Evolutionary conservation across 1,139 yeast species (phyloP), one percentile per base, ranked within the genome.

Genomic region (Pichia norvegensis): DNA sequence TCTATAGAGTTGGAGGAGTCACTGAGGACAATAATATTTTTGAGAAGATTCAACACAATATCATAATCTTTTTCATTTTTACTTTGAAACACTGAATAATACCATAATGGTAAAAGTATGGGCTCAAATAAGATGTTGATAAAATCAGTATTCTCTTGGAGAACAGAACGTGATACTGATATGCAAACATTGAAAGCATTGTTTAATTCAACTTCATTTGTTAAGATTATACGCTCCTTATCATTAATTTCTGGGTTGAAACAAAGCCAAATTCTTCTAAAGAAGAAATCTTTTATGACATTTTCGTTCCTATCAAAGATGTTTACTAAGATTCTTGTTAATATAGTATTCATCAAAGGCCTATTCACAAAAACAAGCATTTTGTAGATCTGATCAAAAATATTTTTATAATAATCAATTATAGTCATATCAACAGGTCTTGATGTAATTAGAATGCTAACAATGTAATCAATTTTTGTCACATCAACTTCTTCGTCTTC

Each of bases 401-500:
- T 66, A 23, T 65, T 68, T 0, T 66, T 55, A 51, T 79, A 81
- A 58, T 85, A 87, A 0, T 62, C 70, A 0, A 61, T 62, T 1
- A 79, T 67, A 1, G 70, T 49, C 13, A 81, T 57, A 1, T 63
- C 56, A 47, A 66, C 67, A 0, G 96, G 95, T 53, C 80, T 79
- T 36, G 79, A 66, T n/a, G 46, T 43, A 38, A 83, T 62, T 13
- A 86, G 63, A 2, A 85, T 72, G 42, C 71, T 73, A 19, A 85
- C 76, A 1, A 85, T 83, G 50, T 80, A 75, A 23, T 79, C 79
- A 44, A 86, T 70, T 54, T 79, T 83, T 36, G 78, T 79, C 21
- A 79, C 63, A 49, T 80, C 79, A 8, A 87, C 67, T 27, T 81
- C 80, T 45, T 83, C 94, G 46, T 73, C 73, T 39, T 86, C 95